These are phyloP conservation scores for Penicillium psychrofluorescens DNA, from an alignment of 495 filamentous ascomycete species.

Conservation along the genomic window DNA sequence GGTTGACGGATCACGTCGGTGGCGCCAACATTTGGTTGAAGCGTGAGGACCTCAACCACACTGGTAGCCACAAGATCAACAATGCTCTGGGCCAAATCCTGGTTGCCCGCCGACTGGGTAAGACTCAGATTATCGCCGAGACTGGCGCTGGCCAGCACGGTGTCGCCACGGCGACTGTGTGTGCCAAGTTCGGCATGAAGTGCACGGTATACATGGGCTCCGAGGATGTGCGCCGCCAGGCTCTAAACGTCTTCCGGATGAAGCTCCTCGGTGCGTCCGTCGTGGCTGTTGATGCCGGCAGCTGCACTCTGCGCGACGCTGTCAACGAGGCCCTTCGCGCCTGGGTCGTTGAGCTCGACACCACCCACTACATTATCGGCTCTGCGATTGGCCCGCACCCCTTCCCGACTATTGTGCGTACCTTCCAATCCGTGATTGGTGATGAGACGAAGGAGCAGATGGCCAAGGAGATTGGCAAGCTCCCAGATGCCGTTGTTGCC, in stretches of 20 bases:
- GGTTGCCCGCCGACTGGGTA: conserved; percentile 74
- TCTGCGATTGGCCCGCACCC: conserved; percentile 94
- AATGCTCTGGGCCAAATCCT: conserved; percentile 90
- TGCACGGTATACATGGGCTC: conserved; percentile 97
- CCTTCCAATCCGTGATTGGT: conserved; percentile 92
- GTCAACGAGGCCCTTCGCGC: conserved; percentile 89
- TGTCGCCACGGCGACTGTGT: conserved; percentile 91
- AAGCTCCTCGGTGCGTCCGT: conserved; percentile 86
- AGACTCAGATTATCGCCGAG: conserved; percentile 92
- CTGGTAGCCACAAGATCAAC: conserved; percentile 91
- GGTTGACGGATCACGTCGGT: conserved; percentile 79
- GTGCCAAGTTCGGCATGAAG: conserved; percentile 92
- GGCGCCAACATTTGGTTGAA: conserved; percentile 97
- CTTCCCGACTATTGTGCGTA: conserved; percentile 93
- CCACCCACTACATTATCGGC: conserved; percentile 97
- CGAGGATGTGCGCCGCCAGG: conserved; percentile 92
- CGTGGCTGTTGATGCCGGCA: conserved; percentile 81
- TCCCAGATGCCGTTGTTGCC: conserved; percentile 92
- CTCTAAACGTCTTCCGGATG: conserved; percentile 93
- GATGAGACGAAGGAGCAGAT: conserved; percentile 90
- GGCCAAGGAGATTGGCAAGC: conserved; percentile 67
- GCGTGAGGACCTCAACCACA: conserved; percentile 88
- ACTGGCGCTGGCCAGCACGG: conserved; percentile 97
- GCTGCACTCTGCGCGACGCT: conserved; percentile 78
- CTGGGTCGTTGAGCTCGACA: conserved; percentile 81